These are phyloP conservation scores for Purpureocillium lavendulum DNA, from an alignment of 2,329 filamentous ascomycete species.

Conservation along the genomic window DNA sequence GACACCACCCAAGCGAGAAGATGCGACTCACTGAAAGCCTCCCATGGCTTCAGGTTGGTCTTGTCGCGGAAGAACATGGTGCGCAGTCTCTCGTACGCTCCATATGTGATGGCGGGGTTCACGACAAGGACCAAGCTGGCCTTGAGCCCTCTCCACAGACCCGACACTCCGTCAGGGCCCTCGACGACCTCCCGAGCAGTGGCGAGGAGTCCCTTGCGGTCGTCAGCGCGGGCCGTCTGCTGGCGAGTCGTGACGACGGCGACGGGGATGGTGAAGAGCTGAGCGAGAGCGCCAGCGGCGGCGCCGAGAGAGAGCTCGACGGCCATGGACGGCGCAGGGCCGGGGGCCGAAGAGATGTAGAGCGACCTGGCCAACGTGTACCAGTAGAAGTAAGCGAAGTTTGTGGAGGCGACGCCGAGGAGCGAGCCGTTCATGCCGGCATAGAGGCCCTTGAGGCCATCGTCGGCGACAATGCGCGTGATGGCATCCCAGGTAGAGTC, in stretches of 20 bases:
- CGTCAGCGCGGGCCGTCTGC: slow-evolving; percentile 79
- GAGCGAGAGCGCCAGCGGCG: slow-evolving; percentile 79
- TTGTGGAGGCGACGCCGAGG: slow-evolving; percentile 89
- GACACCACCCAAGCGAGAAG: neutral
- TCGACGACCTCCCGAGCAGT: slow-evolving; percentile 85
- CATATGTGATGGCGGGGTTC: slow-evolving; percentile 96
- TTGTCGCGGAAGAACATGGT: slow-evolving; percentile 70
- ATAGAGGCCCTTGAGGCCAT: slow-evolving; percentile 78
- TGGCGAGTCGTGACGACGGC: slow-evolving; percentile 93
- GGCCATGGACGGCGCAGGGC: slow-evolving; percentile 61
- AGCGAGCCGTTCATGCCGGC: slow-evolving; percentile 80
- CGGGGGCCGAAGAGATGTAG: slow-evolving; percentile 53
- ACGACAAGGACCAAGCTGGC: slow-evolving; percentile 92
- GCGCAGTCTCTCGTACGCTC: slow-evolving; percentile 85
- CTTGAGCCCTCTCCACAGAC: slow-evolving; percentile 91
- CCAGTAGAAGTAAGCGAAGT: slow-evolving; percentile 99
- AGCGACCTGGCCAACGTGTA: slow-evolving; percentile 80
- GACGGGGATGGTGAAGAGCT: slow-evolving; percentile 93
- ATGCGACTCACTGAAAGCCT: slow-evolving; percentile 74
- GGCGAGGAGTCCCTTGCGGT: slow-evolving; percentile 78
- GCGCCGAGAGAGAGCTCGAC: slow-evolving; percentile 81
- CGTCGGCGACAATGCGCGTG: slow-evolving; percentile 68
- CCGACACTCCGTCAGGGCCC: slow-evolving; percentile 80
- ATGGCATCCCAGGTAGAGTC: slow-evolving; percentile 83
- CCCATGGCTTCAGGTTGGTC: slow-evolving; percentile 66